phyloP scores from a whole-genome alignment of 768 basidiomycete species.

The Suillus decipiens region DNA sequence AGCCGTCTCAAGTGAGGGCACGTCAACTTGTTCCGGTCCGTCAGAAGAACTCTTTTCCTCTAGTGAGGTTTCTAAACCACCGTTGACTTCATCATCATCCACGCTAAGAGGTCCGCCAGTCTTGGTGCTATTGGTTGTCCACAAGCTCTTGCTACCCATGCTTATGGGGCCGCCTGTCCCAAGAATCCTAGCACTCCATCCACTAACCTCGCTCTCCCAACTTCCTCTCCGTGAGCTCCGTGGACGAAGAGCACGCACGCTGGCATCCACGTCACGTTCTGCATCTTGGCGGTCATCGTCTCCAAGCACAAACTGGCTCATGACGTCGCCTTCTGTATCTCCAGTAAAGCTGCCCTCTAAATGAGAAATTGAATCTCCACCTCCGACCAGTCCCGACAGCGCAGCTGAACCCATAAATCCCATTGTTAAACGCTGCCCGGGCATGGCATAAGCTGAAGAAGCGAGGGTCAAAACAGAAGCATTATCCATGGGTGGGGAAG shows the following conservation, averaged over 20 bases:
- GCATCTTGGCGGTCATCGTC: constrained; percentile 64
- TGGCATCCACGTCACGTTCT: constrained; percentile 78
- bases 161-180: constrained; percentile 49
- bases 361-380: constrained; percentile 68
- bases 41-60: constrained; percentile 14
- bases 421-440: constrained; percentile 52
- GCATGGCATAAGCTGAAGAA: constrained; percentile 85
- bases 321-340: constrained; percentile 59
- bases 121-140: constrained; percentile 61
- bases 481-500: constrained; percentile 87
- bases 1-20: constrained; percentile 5
- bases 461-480: constrained; percentile 93
- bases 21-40: constrained; percentile 12
- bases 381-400: constrained; percentile 52
- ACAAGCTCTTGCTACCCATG: constrained; percentile 55
- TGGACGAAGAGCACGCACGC: constrained; percentile 85
- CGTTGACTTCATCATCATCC: constrained; percentile 33
- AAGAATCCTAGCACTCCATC: constrained; percentile 77
- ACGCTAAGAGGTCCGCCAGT: constrained; percentile 55
- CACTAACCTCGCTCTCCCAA: constrained; percentile 89
- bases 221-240: constrained; percentile 85
- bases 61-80: constrained; percentile 19
- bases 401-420: constrained; percentile 45
- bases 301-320: constrained; percentile 65
- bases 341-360: constrained; percentile 60